phyloP scores from a whole-genome alignment of 352 stramenopile species.

The Pythium grandisporangium region DNA sequence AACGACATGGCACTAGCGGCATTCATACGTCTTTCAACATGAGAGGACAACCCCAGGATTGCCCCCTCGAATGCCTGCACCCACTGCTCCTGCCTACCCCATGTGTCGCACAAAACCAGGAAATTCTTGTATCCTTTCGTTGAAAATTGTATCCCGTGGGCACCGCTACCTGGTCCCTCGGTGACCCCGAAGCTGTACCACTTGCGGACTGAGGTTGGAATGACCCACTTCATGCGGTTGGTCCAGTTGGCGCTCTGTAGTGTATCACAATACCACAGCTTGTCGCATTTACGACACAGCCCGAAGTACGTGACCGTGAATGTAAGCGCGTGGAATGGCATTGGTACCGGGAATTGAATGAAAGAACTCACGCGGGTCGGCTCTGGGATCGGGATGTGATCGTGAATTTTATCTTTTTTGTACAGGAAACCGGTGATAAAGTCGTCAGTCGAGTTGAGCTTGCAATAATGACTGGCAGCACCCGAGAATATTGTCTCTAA shows the following conservation, averaged over 20 bases:
- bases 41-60: slow-evolving; percentile 49
- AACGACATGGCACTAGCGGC: slow-evolving; percentile 71
- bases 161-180: slow-evolving; percentile 71
- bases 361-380: slow-evolving; percentile 81
- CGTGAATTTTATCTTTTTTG: slow-evolving; percentile 89
- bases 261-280: slow-evolving; percentile 85
- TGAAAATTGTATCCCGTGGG: slow-evolving; percentile 78
- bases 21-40: slow-evolving; percentile 49
- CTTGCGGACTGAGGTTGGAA: slow-evolving; percentile 76
- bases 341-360: slow-evolving; percentile 82
- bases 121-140: slow-evolving; percentile 88
- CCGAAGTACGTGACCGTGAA: slow-evolving; percentile 83
- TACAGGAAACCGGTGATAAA: slow-evolving; percentile 85
- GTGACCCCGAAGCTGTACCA: slow-evolving; percentile 83
- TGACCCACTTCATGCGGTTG: slow-evolving; percentile 87
- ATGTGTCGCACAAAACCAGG: slow-evolving; percentile 79
- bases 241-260: slow-evolving; percentile 76
- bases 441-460: slow-evolving; percentile 77
- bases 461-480: slow-evolving; percentile 70
- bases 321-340: slow-evolving; percentile 83
- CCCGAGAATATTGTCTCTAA: slow-evolving; percentile 82
- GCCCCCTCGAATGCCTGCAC: slow-evolving; percentile 78
- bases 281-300: slow-evolving; percentile 81
- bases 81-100: slow-evolving; percentile 82
- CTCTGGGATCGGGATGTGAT: slow-evolving; percentile 83